These are phyloP conservation scores for Leptoxyphium fumago DNA, from an alignment of 2,329 filamentous ascomycete genomes.

Conservation along the genomic window DNA sequence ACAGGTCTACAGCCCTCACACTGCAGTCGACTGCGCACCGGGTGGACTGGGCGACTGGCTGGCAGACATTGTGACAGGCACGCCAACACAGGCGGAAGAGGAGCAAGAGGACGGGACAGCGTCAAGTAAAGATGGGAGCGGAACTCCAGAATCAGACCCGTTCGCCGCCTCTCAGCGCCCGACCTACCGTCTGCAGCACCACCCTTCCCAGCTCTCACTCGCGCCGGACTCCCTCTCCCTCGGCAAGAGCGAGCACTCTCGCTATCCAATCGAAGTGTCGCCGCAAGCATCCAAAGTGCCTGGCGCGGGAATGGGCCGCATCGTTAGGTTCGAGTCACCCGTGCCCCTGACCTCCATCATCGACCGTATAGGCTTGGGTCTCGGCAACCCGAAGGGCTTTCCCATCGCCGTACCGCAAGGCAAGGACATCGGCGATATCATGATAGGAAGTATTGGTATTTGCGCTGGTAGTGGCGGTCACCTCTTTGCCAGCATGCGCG, in stretches of 20 bases:
- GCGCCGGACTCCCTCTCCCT: constrained; percentile 22
- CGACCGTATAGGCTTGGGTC: constrained; percentile 42
- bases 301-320: constrained; percentile 46
- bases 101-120: constrained; percentile 1
- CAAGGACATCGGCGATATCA: constrained; percentile 36
- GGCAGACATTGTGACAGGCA: constrained; percentile 63
- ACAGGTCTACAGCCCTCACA: constrained; percentile 78
- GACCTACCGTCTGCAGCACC: constrained; percentile 30
- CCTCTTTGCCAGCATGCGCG: constrained; percentile 48
- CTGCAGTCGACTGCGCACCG: constrained; percentile 75
- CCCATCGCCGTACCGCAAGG: constrained; percentile 50
- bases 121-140: constrained; percentile 4
- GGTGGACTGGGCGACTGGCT: constrained; percentile 90
- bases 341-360: constrained; percentile 45
- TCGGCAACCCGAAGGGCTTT: constrained; percentile 54
- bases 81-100: constrained; percentile 18
- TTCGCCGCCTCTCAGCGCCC: constrained; percentile 21
- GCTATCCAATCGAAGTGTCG: constrained; percentile 39
- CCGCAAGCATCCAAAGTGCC: constrained; percentile 24
- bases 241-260: constrained; percentile 32
- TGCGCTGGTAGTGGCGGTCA: constrained; percentile 80
- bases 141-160: not conserved
- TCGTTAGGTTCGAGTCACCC: constrained; percentile 39
- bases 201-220: constrained; percentile 30
- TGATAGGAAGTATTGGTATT: constrained; percentile 59